phyloP scores from a whole-genome alignment of 169 alveolate genomes.

The Sarcocystis neurona region DNA sequence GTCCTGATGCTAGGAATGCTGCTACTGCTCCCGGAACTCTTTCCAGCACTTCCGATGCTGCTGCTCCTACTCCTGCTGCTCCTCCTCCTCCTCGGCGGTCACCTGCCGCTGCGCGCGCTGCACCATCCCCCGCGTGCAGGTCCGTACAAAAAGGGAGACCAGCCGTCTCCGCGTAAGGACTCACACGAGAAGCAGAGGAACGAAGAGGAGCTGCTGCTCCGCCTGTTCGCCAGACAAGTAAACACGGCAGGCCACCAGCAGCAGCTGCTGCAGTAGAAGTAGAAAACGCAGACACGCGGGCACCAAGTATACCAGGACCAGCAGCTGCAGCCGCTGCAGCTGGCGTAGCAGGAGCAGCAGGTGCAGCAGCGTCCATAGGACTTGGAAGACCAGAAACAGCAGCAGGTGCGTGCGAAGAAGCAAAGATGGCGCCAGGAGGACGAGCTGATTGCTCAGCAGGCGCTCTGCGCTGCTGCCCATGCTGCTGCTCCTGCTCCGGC shows the following conservation, averaged over 20 bases:
- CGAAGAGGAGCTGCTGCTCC: background rate
- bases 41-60: background rate
- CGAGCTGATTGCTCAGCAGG: background rate
- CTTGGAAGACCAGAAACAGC: background rate
- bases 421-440: background rate
- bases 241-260: background rate
- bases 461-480: background rate
- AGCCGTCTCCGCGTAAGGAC: background rate
- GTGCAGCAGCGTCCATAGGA: background rate
- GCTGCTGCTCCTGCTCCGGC: background rate
- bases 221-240: background rate
- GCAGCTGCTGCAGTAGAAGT: background rate
- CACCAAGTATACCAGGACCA: background rate
- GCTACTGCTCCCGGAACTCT: no score
- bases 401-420: background rate
- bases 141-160: background rate
- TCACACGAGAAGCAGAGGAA: slow-evolving; percentile 34
- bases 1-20: no score
- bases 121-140: background rate
- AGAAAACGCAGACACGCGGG: background rate
- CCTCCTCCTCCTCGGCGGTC: background rate
- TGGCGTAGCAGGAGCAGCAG: background rate
- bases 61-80: slow-evolving; percentile 1
- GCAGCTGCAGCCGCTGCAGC: slow-evolving; percentile 29
- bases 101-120: background rate